Evolutionary conservation across 1,284 basidiomycete species (phyloP), one percentile per base, ranked within the genome.

Genomic region (Sphagnurus paluster): DNA sequence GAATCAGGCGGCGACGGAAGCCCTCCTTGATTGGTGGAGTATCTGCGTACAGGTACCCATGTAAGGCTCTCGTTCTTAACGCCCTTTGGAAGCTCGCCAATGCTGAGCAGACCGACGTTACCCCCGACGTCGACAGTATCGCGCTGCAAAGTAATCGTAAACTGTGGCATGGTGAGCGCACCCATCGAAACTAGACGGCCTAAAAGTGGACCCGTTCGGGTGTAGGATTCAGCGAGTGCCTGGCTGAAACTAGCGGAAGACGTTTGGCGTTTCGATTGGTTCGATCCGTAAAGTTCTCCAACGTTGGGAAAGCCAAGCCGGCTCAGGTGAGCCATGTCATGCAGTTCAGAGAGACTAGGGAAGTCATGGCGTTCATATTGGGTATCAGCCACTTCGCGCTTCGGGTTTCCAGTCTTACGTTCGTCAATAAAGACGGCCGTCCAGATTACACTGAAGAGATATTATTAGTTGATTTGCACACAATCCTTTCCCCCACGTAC

Each of bases 31-130:
- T 53, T 49, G 0, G 60, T 50, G 2, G 65, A 59, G 55, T 82
- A 82, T 1, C 59, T 48, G 2, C 80, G 70, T 7, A 82, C 67
- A 8, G 67, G 63, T 0, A 71, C 70, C 80, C 79, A 82, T 1
- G 76, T 77, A 24, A 82, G 56, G 5, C 65, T 66, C 17, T 68
- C 65, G 14, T 68, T 66, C 5, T 62, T 54, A 2, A 79, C 61
- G 0, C 67, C 65, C 0, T 59, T 51, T 20, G 80, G 80, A 4
- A 81, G 66, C 41, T 67, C 71, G 20, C 80, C 80, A 19, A 82
- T 60, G 17, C 70, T 77, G 13, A 82, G 54, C 39, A 71, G 52
- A 2, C 80, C 77, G 10, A 63, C 57, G 24, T 72, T 71, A 0
- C 76, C 76, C 9, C 75, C 70, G 16, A 75, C 60, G 32, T 75